A percentile compares a stretch with the other conserved stretches of the same genome.
phyloP scores from a whole-genome alignment of 202 grass and related monocot genomes.

The Setaria italica region DNA sequence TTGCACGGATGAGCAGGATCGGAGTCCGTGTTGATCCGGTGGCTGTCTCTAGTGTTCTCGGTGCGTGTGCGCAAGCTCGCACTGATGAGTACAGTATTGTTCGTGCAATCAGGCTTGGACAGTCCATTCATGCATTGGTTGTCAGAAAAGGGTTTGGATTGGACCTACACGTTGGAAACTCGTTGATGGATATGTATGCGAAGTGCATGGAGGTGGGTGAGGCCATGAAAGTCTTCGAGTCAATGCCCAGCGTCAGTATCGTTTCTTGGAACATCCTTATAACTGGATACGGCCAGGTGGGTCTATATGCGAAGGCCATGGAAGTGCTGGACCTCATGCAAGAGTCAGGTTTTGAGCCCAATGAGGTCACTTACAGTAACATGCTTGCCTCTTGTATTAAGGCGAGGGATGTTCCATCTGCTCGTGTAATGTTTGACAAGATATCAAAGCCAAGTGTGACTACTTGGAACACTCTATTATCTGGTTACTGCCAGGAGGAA shows the following conservation, averaged over 20 bases:
- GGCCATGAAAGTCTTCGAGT: constrained; percentile 64
- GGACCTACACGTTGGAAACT: constrained; percentile 76
- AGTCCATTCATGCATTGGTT: constrained; percentile 61
- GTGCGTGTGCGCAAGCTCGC: constrained; percentile 60
- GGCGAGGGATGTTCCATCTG: constrained; percentile 60
- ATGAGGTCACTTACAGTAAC: constrained; percentile 85
- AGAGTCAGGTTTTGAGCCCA: constrained; percentile 71
- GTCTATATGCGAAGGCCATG: constrained; percentile 50
- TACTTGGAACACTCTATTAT: constrained; percentile 84
- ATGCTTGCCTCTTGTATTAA: constrained; percentile 72
- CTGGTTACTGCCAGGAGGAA: constrained; percentile 82
- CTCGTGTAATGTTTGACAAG: constrained; percentile 74
- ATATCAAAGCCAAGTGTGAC: constrained; percentile 67
- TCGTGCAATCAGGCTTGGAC: constrained; percentile 46
- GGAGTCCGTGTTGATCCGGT: constrained; percentile 68
- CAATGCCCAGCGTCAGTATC: constrained; percentile 54
- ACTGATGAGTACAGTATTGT: constrained; percentile 12
- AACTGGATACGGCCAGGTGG: constrained; percentile 68
- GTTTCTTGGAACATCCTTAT: constrained; percentile 96
- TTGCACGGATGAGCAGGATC: constrained; percentile 65
- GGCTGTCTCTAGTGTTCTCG: constrained; percentile 75
- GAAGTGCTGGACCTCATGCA: constrained; percentile 66
- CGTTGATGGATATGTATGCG: constrained; percentile 74
- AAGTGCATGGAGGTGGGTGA: constrained; percentile 67
- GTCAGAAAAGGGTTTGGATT: constrained; percentile 68